Conservation (phyloP, 2,329 filamentous ascomycete species). For the Paecilomyces sp. region DNA sequence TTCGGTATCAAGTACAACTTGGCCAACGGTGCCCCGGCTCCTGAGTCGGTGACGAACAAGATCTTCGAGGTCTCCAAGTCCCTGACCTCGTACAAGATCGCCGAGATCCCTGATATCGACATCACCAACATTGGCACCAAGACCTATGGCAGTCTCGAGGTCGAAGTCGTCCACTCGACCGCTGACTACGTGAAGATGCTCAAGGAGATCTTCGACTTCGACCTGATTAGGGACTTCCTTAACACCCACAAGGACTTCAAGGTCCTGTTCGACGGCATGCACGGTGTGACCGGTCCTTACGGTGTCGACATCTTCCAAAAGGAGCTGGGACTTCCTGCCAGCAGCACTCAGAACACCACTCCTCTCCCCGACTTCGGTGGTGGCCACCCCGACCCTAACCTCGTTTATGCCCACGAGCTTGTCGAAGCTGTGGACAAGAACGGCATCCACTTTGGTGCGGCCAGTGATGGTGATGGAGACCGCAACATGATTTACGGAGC, state of each 20-base stretch:
- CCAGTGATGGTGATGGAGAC: constrained; percentile 94
- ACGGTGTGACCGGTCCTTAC: constrained; percentile 92
- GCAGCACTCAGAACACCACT: constrained; percentile 82
- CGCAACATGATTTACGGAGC: constrained; percentile 99
- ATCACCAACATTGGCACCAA: constrained; percentile 73
- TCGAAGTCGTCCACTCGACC: constrained; percentile 91
- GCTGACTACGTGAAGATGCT: constrained; percentile 90
- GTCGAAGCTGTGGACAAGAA: constrained; percentile 91
- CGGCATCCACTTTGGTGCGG: constrained; percentile 89
- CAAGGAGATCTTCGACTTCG: constrained; percentile 98
- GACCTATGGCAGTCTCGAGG: constrained; percentile 79
- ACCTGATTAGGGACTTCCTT: constrained; percentile 92
- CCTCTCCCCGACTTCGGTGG: constrained; percentile 94
- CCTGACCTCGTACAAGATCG: constrained; percentile 85
- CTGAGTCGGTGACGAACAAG: constrained; percentile 95
- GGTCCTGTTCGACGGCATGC: constrained; percentile 89
- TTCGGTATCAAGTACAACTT: constrained; percentile 99
- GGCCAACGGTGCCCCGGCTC: constrained; percentile 88
- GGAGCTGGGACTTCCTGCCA: constrained; percentile 73
- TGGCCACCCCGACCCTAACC: constrained; percentile 94
- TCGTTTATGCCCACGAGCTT: constrained; percentile 91
- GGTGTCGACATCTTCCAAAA: constrained; percentile 91
- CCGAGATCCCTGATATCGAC: constrained; percentile 79
- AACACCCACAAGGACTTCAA: constrained; percentile 83
- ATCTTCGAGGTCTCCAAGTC: constrained; percentile 90